A percentile compares a stretch with the other conserved stretches of the same genome.
These are phyloP conservation scores for Candolleomyces efflorescens DNA, from an alignment of 768 basidiomycete species.

Conservation along the genomic window DNA sequence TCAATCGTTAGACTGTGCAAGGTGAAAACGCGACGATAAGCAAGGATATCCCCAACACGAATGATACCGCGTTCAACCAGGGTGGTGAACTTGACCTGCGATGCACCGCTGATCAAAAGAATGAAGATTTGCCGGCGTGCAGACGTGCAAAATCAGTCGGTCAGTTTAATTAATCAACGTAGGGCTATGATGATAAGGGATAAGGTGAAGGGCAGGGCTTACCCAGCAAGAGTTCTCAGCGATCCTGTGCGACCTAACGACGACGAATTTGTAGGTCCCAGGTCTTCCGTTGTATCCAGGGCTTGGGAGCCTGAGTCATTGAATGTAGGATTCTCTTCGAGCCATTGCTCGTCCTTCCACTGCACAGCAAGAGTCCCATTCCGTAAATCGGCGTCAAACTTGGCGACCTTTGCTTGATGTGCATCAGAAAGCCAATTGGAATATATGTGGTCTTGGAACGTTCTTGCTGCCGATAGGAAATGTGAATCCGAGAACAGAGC, in stretches of 20 bases:
- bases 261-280: no score
- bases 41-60: conserved; percentile 50
- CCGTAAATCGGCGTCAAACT: conserved; percentile 39
- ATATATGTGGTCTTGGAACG: conserved; percentile 58
- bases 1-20: conserved; percentile 36
- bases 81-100: conserved; percentile 39
- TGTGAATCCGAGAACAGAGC: conserved; percentile 47
- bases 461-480: conserved; percentile 49
- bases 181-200: neutral
- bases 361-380: conserved; percentile 46
- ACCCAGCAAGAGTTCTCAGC: conserved; percentile 27
- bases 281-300: no score
- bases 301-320: no score
- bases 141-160: neutral
- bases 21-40: conserved; percentile 47
- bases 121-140: neutral
- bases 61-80: conserved; percentile 43
- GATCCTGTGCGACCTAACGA: conserved; percentile 7
- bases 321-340: conserved; percentile 29
- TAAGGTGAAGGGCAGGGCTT: conserved; percentile 8
- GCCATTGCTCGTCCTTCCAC: conserved; percentile 67
- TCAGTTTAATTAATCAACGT: neutral
- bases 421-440: conserved; percentile 45
- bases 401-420: conserved; percentile 35
- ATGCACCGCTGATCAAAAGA: conserved; percentile 26